Percentiles rank a stretch among this genome's conserved stretches.
phyloP scores from a whole-genome alignment of 2,329 filamentous ascomycete species.

The Macrophomina tecta region DNA sequence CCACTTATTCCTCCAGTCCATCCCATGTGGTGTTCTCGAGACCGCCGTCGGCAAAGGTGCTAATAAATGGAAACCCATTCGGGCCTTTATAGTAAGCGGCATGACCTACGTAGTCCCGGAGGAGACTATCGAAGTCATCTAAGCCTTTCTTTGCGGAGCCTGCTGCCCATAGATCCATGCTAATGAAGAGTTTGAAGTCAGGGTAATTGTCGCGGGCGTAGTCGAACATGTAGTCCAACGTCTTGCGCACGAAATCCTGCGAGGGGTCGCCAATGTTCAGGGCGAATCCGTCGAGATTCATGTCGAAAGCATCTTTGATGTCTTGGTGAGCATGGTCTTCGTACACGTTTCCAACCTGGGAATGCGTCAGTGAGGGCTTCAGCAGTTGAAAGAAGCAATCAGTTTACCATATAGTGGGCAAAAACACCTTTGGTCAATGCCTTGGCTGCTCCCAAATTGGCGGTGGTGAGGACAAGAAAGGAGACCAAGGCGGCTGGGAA shows the following conservation, averaged over 20 bases:
- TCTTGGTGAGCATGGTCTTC: slow-evolving; percentile 13
- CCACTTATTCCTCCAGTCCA: background rate
- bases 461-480: too few species aligned
- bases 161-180: slow-evolving; percentile 8
- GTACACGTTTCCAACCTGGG: background rate
- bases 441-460: too few species aligned
- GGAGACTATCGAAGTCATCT: background rate
- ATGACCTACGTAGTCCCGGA: background rate
- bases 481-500: too few species aligned
- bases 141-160: background rate
- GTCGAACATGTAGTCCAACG: slow-evolving; percentile 14
- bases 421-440: too few species aligned
- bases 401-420: too few species aligned
- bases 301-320: slow-evolving; percentile 1
- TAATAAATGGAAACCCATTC: slow-evolving; percentile 6
- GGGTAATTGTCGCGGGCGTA: slow-evolving; percentile 17
- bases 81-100: slow-evolving; percentile 13
- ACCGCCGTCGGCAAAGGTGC: background rate
- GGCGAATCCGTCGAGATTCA: slow-evolving; percentile 10
- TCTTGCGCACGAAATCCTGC: background rate
- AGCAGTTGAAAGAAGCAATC: too few species aligned
- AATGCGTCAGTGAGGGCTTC: too few species aligned
- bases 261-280: background rate
- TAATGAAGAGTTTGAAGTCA: slow-evolving; percentile 14
- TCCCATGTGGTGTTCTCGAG: background rate